Percentiles rank a stretch among this genome's conserved stretches.
phyloP scores from a whole-genome alignment of 352 stramenopile species.

The Phytophthora hibernalis region DNA sequence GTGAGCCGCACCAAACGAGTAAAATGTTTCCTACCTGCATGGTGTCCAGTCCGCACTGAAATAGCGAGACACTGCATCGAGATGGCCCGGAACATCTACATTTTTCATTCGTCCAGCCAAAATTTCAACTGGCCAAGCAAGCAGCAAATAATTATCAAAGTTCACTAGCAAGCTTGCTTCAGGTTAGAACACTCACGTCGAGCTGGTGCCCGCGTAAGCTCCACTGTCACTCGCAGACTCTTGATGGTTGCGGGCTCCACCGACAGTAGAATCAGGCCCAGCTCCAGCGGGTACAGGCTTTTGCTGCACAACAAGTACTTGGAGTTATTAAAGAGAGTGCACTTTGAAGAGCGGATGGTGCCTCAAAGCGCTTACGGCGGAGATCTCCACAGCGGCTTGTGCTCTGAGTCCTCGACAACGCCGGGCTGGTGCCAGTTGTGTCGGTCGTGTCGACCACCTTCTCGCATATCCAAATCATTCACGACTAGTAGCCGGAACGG shows the following conservation, averaged over 20 bases:
- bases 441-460: constrained; percentile 8
- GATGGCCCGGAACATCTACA: background rate
- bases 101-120: constrained; percentile 10
- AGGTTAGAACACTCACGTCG: constrained; percentile 19
- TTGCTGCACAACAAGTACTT: constrained; percentile 9
- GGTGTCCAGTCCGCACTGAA: constrained; percentile 34
- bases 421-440: constrained; percentile 17
- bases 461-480: constrained; percentile 31
- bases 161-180: background rate
- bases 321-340: background rate
- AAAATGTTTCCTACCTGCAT: constrained; percentile 30
- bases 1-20: background rate
- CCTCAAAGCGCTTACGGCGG: constrained; percentile 20
- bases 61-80: constrained; percentile 45
- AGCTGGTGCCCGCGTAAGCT: constrained; percentile 6
- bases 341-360: background rate
- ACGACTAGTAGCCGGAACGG: constrained; percentile 36
- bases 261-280: constrained; percentile 44
- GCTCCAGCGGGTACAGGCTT: constrained; percentile 28
- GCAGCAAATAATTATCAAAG: background rate
- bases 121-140: constrained; percentile 22
- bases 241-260: constrained; percentile 16
- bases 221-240: constrained; percentile 15
- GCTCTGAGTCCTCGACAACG: constrained; percentile 15
- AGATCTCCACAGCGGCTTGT: constrained; percentile 26